These are phyloP conservation scores for Cryptosporidium xiaoi DNA, from an alignment of 169 alveolate species.

Conservation along the genomic window DNA sequence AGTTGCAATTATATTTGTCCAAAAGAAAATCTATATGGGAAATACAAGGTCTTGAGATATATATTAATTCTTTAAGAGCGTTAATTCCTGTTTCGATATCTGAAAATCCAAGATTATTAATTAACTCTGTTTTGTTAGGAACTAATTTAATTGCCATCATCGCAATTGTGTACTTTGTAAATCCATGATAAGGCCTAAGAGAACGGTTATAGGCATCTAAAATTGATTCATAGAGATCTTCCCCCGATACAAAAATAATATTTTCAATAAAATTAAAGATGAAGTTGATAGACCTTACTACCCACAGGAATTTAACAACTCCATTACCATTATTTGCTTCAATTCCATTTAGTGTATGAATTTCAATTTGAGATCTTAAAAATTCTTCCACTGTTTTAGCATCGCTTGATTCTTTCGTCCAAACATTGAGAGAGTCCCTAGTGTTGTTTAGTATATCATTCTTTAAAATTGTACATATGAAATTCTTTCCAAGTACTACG, in stretches of 20 bases:
- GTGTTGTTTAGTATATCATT: constrained; percentile 33
- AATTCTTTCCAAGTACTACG: constrained; percentile 25
- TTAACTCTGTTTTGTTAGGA: constrained; percentile 22
- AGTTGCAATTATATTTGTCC: constrained; percentile 36
- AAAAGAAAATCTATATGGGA: constrained; percentile 17
- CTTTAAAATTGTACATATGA: constrained; percentile 22
- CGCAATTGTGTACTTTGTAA: constrained; percentile 41
- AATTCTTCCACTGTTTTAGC: constrained; percentile 63
- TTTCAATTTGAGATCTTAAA: constrained; percentile 13
- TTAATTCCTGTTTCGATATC: constrained; percentile 4
- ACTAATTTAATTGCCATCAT: constrained; percentile 26
- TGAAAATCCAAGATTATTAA: constrained; percentile 44
- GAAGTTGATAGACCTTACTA: constrained; percentile 50
- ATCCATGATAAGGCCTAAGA: constrained; percentile 67
- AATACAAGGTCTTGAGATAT: constrained; percentile 59
- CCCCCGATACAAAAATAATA: not conserved
- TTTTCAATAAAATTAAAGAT: constrained; percentile 45
- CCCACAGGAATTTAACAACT: constrained; percentile 56
- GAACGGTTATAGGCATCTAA: constrained; percentile 45
- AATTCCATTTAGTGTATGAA: constrained; percentile 24
- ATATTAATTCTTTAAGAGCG: not conserved
- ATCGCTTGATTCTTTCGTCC: constrained; percentile 39
- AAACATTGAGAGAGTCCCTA: constrained; percentile 3
- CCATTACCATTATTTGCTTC: constrained; percentile 9
- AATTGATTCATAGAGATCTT: constrained; percentile 3